These are phyloP conservation scores for Asterochloris sp. DNA, from an alignment of 139 green algal genomes.

Conservation along the genomic window DNA sequence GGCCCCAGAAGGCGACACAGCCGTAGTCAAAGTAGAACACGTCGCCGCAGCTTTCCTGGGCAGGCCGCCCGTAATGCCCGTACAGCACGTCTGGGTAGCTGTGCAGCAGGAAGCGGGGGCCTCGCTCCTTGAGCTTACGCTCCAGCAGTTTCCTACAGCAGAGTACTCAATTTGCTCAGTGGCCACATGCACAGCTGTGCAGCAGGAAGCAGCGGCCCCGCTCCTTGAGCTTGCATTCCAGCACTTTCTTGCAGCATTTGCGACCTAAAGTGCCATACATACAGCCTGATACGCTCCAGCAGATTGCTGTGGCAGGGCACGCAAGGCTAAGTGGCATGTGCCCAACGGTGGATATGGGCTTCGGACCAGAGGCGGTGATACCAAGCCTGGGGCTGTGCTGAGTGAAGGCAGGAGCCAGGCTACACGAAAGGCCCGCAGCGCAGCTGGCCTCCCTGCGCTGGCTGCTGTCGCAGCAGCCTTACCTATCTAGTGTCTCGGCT, in stretches of 20 bases:
- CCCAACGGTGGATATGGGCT: too few relatives aligned
- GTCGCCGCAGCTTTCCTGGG: conserved; percentile 20
- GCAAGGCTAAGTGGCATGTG: too few relatives aligned
- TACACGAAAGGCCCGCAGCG: too few relatives aligned
- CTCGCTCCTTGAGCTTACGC: conserved; percentile 18
- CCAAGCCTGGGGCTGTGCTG: too few relatives aligned
- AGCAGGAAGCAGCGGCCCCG: conserved; percentile 21
- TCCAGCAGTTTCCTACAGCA: conserved; percentile 8
- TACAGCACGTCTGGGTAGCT: conserved; percentile 43
- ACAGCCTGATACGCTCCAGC: too few relatives aligned
- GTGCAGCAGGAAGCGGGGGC: conserved; percentile 23
- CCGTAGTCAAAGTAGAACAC: conserved; percentile 77
- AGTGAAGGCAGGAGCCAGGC: too few relatives aligned
- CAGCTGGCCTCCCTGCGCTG: too few relatives aligned
- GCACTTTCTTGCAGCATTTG: conserved; percentile 15
- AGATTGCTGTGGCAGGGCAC: too few relatives aligned
- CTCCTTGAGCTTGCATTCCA: conserved; percentile 19
- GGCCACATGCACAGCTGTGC: conserved; percentile 22
- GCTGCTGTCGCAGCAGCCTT: too few relatives aligned
- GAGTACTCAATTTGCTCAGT: too few relatives aligned
- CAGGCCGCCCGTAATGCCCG: conserved; percentile 23
- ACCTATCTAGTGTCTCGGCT: conserved; percentile 46
- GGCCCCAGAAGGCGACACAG: conserved; percentile 66
- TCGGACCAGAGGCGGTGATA: too few relatives aligned
- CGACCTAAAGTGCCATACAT: too few relatives aligned